Conservation (phyloP, 179 eudicot species). For the Amaranthus tricolor region DNA sequence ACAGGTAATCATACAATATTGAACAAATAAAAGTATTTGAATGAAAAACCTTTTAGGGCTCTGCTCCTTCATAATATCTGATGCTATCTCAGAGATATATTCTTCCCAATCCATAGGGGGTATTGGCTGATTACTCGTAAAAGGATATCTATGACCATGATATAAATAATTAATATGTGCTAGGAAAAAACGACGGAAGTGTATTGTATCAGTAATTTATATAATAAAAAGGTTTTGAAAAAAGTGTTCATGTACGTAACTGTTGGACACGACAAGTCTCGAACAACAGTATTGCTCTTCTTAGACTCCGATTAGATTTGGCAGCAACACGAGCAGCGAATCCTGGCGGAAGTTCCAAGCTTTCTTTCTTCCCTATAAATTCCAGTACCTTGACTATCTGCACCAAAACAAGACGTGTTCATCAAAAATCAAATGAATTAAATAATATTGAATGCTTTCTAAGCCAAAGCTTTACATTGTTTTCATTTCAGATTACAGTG, state of each 20-base stretch:
- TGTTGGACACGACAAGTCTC: constrained; percentile 97
- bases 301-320: constrained; percentile 79
- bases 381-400: constrained; percentile 85
- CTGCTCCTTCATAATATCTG: constrained; percentile 93
- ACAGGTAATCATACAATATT: not conserved
- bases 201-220: constrained; percentile 6
- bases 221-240: not conserved
- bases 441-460: constrained; percentile 6
- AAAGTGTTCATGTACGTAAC: constrained; percentile 42
- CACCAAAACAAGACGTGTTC: constrained; percentile 14
- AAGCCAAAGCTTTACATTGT: not conserved
- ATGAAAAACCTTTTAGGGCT: constrained; percentile 85
- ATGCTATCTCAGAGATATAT: constrained; percentile 78
- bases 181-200: not conserved
- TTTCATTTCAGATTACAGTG: too few species aligned
- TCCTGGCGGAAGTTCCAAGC: constrained; percentile 71
- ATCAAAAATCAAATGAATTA: not conserved
- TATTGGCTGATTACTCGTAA: constrained; percentile 63
- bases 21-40: not conserved
- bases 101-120: constrained; percentile 99
- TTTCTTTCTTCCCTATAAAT: constrained; percentile 84
- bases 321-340: constrained; percentile 79
- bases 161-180: constrained; percentile 12
- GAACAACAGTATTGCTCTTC: constrained; percentile 80
- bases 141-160: constrained; percentile 65